Evolutionary conservation across 192 early-diverging fungal species (phyloP), one percentile per base, ranked within the genome.

Genomic region (Coemansia sp.): DNA sequence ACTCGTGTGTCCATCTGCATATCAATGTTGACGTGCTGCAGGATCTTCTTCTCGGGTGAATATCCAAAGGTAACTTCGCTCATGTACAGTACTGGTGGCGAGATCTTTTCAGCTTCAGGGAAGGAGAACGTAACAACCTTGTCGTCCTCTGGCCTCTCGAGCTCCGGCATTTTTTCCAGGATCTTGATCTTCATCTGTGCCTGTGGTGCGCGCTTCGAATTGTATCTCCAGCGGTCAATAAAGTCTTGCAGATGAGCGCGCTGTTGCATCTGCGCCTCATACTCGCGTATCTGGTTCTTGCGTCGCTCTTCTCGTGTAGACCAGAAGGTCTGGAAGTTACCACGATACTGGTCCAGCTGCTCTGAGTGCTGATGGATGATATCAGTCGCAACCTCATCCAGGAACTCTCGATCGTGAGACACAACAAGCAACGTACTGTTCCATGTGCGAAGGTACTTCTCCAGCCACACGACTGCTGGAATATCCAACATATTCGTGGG

Each of bases 181-280:
- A 98, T 92, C 82, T 99, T 99, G 73, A 99, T 91, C 83, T 95
- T 97, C 68, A 85, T 89, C 81, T 99, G 97, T 7, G 97, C 97
- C 77, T 98, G 96, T 9, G 97, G 91, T 31, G 92, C 93, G 44
- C 93, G 86, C 63, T 97, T 99, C 30, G 97, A 94, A 73, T 99
- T 99, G 75, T 99, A 99, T 68, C 97, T 84, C 97, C 97, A 99
- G 32, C 94, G 87, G 69, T 98, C 97, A 72, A 99, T 97, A 69
- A 97, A 99, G 14, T 92, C 97, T 64, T 99, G 96, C 78, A 98
- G 77, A 76, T 99, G 95, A 68, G 93, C 86, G 23, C 94, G 89
- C 76, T 94, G 93, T 73, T 92, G 86, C 68, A 95, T 78, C 79
- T 99, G 97, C 27, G 94, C 86, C 83, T 99, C 94, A 73, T 98